These are phyloP conservation scores for Pseudogymnoascus sp. DNA, from an alignment of 2,329 filamentous ascomycete genomes.

Conservation along the genomic window DNA sequence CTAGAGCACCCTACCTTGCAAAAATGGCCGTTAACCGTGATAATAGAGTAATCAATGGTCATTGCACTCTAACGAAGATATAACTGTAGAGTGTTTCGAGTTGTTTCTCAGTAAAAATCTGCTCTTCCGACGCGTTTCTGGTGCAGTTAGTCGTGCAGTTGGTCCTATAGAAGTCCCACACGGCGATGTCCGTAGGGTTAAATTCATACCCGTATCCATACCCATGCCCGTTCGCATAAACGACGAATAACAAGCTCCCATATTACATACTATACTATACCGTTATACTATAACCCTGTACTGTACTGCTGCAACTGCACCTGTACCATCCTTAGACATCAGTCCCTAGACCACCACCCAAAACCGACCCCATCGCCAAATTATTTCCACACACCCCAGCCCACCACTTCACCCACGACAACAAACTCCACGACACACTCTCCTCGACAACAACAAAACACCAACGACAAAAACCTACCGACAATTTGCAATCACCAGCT, in stretches of 20 bases:
- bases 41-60: neutral
- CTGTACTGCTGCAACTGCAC: neutral
- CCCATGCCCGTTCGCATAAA: neutral
- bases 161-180: neutral
- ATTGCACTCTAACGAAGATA: neutral
- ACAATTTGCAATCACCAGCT: neutral
- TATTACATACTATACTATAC: neutral
- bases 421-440: neutral
- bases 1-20: neutral
- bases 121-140: neutral
- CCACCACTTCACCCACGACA: neutral
- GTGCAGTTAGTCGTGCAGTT: neutral
- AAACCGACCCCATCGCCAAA: neutral
- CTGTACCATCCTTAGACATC: neutral
- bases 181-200: neutral
- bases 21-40: neutral
- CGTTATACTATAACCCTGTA: too few relatives aligned
- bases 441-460: neutral
- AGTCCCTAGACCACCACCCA: neutral
- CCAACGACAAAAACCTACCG: neutral
- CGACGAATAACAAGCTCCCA: neutral
- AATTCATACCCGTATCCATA: neutral
- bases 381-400: neutral
- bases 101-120: neutral
- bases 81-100: neutral